Conservation (phyloP, 305 asterid genomes). For the Striga hermonthica region DNA sequence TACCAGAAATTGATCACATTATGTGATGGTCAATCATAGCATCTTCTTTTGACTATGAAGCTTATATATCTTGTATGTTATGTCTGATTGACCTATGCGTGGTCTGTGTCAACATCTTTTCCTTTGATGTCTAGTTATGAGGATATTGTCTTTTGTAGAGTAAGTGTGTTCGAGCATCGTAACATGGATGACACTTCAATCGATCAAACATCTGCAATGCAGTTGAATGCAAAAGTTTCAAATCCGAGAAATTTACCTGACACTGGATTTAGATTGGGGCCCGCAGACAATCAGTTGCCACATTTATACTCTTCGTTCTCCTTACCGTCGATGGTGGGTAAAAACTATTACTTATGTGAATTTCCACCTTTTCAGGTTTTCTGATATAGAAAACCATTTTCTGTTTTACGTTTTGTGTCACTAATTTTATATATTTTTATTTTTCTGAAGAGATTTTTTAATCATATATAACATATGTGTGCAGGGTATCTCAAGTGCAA, state of each 20-base stretch:
- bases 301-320: constrained; percentile 37
- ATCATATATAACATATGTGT: constrained; percentile 18
- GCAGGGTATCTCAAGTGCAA: constrained; percentile 45
- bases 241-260: constrained; percentile 29
- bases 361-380: constrained; percentile 25
- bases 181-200: constrained; percentile 37
- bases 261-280: constrained; percentile 37
- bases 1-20: not conserved
- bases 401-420: not conserved
- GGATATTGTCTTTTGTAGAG: constrained; percentile 34
- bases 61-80: not conserved
- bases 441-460: constrained; percentile 21
- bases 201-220: constrained; percentile 34
- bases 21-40: not conserved
- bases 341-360: constrained; percentile 17
- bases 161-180: constrained; percentile 35
- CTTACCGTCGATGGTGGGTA: constrained; percentile 46
- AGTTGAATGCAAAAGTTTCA: constrained; percentile 32
- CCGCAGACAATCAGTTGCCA: constrained; percentile 39
- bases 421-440: not conserved
- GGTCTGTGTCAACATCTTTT: constrained; percentile 12
- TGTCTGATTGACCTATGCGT: not conserved
- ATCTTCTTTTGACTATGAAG: constrained; percentile 11
- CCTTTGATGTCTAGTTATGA: constrained; percentile 18
- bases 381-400: constrained; percentile 12